phyloP scores from a whole-genome alignment of 2,329 filamentous ascomycete genomes.

The Aureobasidium sp. region DNA sequence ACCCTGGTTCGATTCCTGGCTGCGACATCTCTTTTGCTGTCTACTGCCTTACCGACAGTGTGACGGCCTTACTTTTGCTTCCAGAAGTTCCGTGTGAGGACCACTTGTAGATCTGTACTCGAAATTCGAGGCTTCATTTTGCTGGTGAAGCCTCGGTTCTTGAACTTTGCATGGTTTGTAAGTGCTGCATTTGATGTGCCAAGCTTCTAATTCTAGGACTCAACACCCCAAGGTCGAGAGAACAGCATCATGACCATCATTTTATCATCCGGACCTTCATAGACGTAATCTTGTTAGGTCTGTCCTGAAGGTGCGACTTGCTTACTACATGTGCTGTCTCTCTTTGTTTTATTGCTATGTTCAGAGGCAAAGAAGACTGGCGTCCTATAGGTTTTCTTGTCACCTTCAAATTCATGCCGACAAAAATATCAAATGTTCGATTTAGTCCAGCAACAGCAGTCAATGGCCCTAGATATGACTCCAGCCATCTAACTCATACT shows the following conservation, averaged over 20 bases:
- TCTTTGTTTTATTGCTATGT: too few species aligned
- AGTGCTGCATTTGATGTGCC: background rate
- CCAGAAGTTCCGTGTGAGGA: background rate
- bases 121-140: background rate
- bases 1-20: slow-evolving; percentile 7
- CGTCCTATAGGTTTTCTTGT: background rate
- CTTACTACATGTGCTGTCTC: too few species aligned
- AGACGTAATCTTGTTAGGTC: too few species aligned
- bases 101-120: background rate
- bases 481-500: background rate
- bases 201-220: background rate
- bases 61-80: background rate
- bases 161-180: background rate
- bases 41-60: background rate
- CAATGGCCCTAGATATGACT: background rate
- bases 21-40: background rate
- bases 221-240: background rate
- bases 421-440: background rate
- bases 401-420: background rate
- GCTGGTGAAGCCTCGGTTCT: background rate
- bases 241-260: background rate
- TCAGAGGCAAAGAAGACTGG: background rate
- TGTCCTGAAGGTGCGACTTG: too few species aligned
- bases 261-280: background rate
- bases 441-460: background rate